Evolutionary conservation across 805 yeast species (phyloP).

Genomic region (Candida taoyuanica): DNA sequence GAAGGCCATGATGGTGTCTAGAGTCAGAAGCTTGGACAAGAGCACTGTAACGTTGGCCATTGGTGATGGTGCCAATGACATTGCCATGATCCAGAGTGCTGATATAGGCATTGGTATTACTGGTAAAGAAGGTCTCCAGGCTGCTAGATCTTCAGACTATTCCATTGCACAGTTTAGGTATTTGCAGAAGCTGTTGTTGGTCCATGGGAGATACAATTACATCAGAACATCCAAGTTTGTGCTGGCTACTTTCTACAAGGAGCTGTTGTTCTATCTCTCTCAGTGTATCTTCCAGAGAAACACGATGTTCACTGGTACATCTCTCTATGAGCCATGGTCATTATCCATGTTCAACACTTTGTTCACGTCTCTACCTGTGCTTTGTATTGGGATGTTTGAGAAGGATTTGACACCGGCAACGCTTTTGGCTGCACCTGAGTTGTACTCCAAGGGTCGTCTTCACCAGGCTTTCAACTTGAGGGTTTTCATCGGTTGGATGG

Average conservation of each 20-base stretch:
- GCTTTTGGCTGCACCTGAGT: constrained; percentile 84
- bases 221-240: constrained; percentile 89
- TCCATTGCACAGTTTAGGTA: constrained; percentile 93
- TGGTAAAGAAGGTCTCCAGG: constrained; percentile 95
- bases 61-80: constrained; percentile 99
- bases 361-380: constrained; percentile 87
- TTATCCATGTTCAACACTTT: constrained; percentile 95
- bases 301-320: constrained; percentile 87
- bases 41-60: constrained; percentile 84
- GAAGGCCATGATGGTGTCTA: constrained; percentile 82
- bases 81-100: constrained; percentile 98
- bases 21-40: constrained; percentile 67
- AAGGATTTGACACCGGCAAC: constrained; percentile 88
- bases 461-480: constrained; percentile 69
- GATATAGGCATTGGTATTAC: constrained; percentile 97
- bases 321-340: constrained; percentile 94
- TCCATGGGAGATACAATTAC: constrained; percentile 95
- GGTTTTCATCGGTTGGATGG: constrained; percentile 73
- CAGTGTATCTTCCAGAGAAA: constrained; percentile 85
- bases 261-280: constrained; percentile 80
- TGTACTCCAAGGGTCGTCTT: constrained; percentile 72
- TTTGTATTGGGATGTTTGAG: constrained; percentile 93
- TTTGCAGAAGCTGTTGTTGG: constrained; percentile 74
- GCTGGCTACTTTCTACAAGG: constrained; percentile 91
- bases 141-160: constrained; percentile 92